Percentiles rank a stretch among this genome's conserved stretches.
Evolutionary conservation across 1,139 yeast species (phyloP).

Genomic region (Pichia sp.): DNA sequence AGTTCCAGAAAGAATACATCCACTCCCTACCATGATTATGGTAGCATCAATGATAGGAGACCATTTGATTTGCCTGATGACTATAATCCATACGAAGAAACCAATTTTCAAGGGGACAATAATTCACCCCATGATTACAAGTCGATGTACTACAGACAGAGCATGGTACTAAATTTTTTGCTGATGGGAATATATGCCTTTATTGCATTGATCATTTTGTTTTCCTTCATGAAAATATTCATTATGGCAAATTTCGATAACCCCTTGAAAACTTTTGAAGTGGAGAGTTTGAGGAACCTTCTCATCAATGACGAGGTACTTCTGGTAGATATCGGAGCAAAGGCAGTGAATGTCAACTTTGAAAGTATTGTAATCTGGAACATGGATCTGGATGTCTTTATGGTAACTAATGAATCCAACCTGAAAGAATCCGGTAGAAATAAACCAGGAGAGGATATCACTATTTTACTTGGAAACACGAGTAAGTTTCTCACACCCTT

Average conservation of each 20-base stretch:
- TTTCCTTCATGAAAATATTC: constrained; percentile 17
- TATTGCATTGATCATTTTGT: constrained; percentile 10
- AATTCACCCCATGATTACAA: constrained; percentile 28
- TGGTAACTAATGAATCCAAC: constrained; percentile 28
- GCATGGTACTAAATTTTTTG: constrained; percentile 16
- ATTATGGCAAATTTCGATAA: constrained; percentile 23
- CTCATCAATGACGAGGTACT: constrained; percentile 78
- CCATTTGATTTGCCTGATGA: constrained; percentile 6
- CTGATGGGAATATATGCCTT: constrained; percentile 15
- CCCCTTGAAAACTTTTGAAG: constrained; percentile 49
- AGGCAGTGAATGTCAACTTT: constrained; percentile 78
- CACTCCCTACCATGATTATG: constrained; percentile 5
- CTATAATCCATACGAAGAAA: constrained; percentile 12
- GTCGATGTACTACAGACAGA: constrained; percentile 22
- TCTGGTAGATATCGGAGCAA: constrained; percentile 66
- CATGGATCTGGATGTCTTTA: constrained; percentile 74
- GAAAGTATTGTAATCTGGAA: constrained; percentile 58
- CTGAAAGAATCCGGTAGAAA: constrained; percentile 3
- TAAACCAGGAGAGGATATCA: constrained; percentile 30
- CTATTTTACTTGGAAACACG: constrained; percentile 72
- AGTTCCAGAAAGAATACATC: background rate
- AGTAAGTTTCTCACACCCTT: constrained; percentile 64
- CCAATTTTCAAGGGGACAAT: constrained; percentile 4
- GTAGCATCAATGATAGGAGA: constrained; percentile 2
- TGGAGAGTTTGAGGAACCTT: constrained; percentile 58